Evolutionary conservation across 164 flowering plant species (phyloP).

Genomic region (Pachysandra terminalis): DNA sequence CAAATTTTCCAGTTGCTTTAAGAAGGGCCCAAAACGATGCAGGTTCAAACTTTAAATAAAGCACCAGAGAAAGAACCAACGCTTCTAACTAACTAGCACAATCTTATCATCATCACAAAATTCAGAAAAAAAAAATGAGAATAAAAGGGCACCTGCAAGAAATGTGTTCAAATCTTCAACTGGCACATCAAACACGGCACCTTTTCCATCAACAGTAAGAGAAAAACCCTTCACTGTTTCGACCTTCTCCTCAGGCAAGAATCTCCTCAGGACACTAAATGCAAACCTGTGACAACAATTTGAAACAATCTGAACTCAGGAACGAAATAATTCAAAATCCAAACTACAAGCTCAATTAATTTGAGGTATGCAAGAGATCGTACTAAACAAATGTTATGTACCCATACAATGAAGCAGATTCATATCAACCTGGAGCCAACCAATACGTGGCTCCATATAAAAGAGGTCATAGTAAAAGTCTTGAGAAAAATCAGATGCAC

Average conservation of each 20-base stretch:
- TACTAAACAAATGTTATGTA: not conserved
- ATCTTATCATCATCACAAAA: not conserved
- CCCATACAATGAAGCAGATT: not conserved
- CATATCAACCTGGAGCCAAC: not conserved
- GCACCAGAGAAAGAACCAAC: not conserved
- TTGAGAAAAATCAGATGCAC: not conserved
- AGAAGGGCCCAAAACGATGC: not conserved
- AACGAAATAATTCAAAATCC: not conserved
- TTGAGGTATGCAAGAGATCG: not conserved
- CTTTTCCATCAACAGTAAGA: constrained; percentile 80
- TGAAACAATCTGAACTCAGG: not conserved
- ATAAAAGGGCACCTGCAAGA: constrained; percentile 50
- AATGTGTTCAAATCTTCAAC: constrained; percentile 58
- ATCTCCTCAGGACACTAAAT: constrained; percentile 62
- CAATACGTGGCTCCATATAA: not conserved
- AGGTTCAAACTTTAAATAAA: not conserved
- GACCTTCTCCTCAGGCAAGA: constrained; percentile 87
- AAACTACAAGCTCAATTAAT: not conserved
- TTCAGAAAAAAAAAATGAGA: not conserved
- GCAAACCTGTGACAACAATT: constrained; percentile 46
- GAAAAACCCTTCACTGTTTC: constrained; percentile 65
- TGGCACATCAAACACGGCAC: constrained; percentile 91
- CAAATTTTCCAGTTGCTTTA: no score
- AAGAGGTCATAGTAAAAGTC: not conserved
- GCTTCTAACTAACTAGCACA: not conserved